Base-by-base conservation (phyloP, 805 yeast genomes). In the Starmerella bombi region DNA sequence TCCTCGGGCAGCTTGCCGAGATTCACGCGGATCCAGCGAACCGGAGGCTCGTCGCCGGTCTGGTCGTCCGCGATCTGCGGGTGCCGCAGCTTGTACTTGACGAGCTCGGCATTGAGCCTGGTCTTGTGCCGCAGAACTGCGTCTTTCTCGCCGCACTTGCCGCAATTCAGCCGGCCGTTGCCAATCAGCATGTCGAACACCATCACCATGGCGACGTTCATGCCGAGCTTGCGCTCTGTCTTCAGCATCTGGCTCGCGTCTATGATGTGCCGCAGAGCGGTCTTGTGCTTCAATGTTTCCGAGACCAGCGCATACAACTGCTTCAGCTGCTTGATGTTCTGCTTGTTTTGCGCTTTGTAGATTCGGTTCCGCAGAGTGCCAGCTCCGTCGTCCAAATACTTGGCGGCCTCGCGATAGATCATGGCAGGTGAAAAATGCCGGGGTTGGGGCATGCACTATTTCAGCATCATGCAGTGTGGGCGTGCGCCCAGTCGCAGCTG, bases 71-170 rank as follows among this genome's bases (percentile, higher is more conserved):
- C 40, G 30, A 38, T 46, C 40, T 41, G 50, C 38, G 45, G 78
- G 50, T 77, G 70, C 50, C 77, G 79, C 50, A 91, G 56, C 54
- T 83, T 82, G 54, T 84, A 63, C 54, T 80, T 82, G 18, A 74
- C 80, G 43, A 80, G 65, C 56, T 91, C 97, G 1, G 93, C 86
- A 42, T 74, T 75, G 37, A 88, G 63, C 50, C 97, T 65, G 0
- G 93, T 77, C 58, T 80, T 82, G 57, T 85, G 79, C 44, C 74
- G 69, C 41, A 91, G 62, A 4, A 91, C 66, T 10, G 81, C 79
- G 36, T 81, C 91, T 55, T 91, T 91, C 43, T 84, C 68, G 0
- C 88, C 81, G 46, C 79, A 84, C 53, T 85, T 86, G 5, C 93
- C 93, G 67, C 84, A 78, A 56, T 84, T 93, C 44, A 88, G 79